These are phyloP conservation scores for Penicillium canariense DNA, from an alignment of 495 filamentous ascomycete genomes.

Conservation along the genomic window DNA sequence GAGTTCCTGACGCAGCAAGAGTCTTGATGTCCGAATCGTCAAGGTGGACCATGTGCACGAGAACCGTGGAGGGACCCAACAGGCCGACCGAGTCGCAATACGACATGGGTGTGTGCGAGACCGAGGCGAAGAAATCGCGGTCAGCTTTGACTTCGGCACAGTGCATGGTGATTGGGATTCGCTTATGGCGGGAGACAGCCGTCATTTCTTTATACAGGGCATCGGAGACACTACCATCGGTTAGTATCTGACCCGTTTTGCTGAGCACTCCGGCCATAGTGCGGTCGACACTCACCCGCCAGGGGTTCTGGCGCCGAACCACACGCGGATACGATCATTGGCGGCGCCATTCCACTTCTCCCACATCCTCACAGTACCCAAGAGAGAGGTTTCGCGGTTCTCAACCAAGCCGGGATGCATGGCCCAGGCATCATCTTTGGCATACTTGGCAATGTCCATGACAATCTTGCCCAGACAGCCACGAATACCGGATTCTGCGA, in stretches of 20 bases:
- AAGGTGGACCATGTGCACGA: slow-evolving; percentile 49
- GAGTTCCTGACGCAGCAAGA: slow-evolving; percentile 39
- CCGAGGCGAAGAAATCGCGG: slow-evolving; percentile 40
- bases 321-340: slow-evolving; percentile 48
- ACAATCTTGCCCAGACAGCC: slow-evolving; percentile 47
- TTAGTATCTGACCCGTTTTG: background rate
- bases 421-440: slow-evolving; percentile 45
- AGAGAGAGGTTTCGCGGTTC: slow-evolving; percentile 41
- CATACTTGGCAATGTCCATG: slow-evolving; percentile 41
- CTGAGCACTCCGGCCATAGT: background rate
- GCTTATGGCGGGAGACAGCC: slow-evolving; percentile 37
- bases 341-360: slow-evolving; percentile 49
- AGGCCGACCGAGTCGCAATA: slow-evolving; percentile 41
- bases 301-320: slow-evolving; percentile 51
- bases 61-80: slow-evolving; percentile 37
- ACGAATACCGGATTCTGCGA: slow-evolving; percentile 48
- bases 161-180: slow-evolving; percentile 44
- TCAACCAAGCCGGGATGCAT: slow-evolving; percentile 51
- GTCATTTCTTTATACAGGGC: slow-evolving; percentile 47
- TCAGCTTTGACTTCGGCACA: slow-evolving; percentile 40
- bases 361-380: slow-evolving; percentile 43
- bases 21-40: slow-evolving; percentile 42
- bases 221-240: slow-evolving; percentile 40
- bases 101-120: slow-evolving; percentile 44
- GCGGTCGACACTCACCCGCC: slow-evolving; percentile 36